Base-by-base conservation (phyloP, 169 alveolate genomes). In the Cyclospora cayetanensis region DNA sequence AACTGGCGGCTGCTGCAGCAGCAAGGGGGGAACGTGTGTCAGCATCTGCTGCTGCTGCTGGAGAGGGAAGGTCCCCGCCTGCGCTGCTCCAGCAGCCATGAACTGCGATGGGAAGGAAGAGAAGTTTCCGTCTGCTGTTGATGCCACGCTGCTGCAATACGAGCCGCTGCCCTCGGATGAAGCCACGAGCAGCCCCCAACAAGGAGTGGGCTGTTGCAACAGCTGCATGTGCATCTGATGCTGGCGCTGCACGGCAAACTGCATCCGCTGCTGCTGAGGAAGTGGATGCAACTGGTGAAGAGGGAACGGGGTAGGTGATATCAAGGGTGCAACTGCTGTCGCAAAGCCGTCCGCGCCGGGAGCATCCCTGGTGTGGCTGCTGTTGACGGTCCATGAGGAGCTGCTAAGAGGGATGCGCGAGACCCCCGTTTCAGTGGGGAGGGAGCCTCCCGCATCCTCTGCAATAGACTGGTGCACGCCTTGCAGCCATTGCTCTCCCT, bases 251-350 rank as follows among this genome's bases (percentile, higher is more conserved):
- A 31, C 50, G 3, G 50, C 22, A 68, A 46, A 39, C 50, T 68
- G 80, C 46, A 31, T 4, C 80, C n/a, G n/a, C n/a, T 68, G 80
- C 80, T 68, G 80, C 80, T 25, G 80, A 4, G 80, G 43, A 12
- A 68, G 35, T n/a, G 39, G 37, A 31, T 42, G n/a, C 80, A 42
- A 68, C 27, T 68, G 39, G 31, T 68, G 80, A n/a, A n/a, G n/a
- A n/a, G n/a, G n/a, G n/a, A n/a, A n/a, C n/a, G n/a, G n/a, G n/a
- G n/a, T n/a, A n/a, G n/a, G n/a, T n/a, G n/a, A n/a, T n/a, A n/a
- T n/a, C n/a, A n/a, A n/a, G n/a, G n/a, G n/a, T n/a, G n/a, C n/a
- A n/a, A n/a, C n/a, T n/a, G n/a, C n/a, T n/a, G n/a, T n/a, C n/a
- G n/a, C n/a, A 46, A 46, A 15, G 55, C 15, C 15, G 22, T 15